Evolutionary conservation across 202 grass and related monocot species (phyloP).

Genomic region (Zizania palustris): DNA sequence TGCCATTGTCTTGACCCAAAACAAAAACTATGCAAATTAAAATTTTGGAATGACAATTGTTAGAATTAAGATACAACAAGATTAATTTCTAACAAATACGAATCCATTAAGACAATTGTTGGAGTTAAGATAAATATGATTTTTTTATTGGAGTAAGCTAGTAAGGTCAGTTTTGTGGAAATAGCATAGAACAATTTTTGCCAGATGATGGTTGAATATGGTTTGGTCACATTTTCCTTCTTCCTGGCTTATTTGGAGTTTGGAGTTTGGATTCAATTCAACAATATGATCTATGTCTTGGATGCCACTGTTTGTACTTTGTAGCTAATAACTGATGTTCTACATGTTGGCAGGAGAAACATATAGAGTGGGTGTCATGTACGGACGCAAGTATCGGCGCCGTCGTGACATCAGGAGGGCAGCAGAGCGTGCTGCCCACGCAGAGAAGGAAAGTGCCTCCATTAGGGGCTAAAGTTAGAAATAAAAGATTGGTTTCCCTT

Average conservation of each 20-base stretch:
- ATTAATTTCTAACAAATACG: no score
- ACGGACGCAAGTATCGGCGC: no score
- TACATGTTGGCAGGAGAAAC: constrained; percentile 51
- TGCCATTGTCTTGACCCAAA: no score
- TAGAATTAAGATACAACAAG: no score
- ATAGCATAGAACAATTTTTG: not conserved
- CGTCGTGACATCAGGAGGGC: no score
- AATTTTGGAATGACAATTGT: no score
- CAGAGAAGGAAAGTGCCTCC: no score
- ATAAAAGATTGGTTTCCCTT: no score
- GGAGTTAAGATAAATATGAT: not conserved
- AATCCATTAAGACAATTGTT: not conserved
- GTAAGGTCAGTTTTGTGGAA: not conserved
- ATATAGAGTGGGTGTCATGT: constrained; percentile 91
- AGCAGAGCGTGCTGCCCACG: no score
- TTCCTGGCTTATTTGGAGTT: not conserved
- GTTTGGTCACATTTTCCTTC: not conserved
- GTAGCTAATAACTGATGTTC: constrained; percentile 21
- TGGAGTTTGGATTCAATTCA: not conserved
- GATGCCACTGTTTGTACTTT: not conserved
- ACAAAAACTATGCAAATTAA: no score
- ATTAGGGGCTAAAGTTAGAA: no score
- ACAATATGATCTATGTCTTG: constrained; percentile 4
- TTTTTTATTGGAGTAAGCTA: not conserved
- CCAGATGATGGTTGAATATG: not conserved